Percentiles rank a stretch among this genome's conserved stretches.
phyloP scores from a whole-genome alignment of 139 green algal genomes.

The Zygnema cylindricum region DNA sequence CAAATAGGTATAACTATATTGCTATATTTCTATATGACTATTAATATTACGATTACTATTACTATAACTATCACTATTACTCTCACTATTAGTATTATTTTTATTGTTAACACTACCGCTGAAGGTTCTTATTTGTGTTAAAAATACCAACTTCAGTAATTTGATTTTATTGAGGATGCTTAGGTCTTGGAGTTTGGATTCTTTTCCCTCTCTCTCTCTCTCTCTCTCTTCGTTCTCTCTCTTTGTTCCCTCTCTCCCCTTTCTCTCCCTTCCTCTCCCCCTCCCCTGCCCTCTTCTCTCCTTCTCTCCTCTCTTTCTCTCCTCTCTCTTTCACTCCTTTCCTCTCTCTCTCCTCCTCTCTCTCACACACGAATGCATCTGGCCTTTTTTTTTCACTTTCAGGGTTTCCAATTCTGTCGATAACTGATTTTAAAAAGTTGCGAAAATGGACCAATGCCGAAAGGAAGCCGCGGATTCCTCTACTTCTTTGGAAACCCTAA shows the following conservation, averaged over 20 bases:
- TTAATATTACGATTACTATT: too few species aligned
- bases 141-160: too few species aligned
- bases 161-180: too few species aligned
- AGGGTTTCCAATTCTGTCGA: neutral
- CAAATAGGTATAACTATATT: too few species aligned
- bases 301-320: neutral
- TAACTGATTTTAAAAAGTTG: neutral
- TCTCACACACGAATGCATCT: neutral
- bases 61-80: too few species aligned
- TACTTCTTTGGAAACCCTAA: neutral
- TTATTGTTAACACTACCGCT: too few species aligned
- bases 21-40: too few species aligned
- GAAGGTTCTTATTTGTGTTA: too few species aligned
- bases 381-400: neutral
- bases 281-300: neutral
- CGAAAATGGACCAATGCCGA: neutral
- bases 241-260: neutral
- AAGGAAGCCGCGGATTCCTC: neutral
- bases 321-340: neutral
- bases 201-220: neutral
- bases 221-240: neutral
- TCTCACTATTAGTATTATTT: too few species aligned
- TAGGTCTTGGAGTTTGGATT: too few species aligned
- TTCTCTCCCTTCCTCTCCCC: neutral
- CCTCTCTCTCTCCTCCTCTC: neutral